phyloP scores from a whole-genome alignment of 2,329 filamentous ascomycete species.

The Colletotrichum limetticola region DNA sequence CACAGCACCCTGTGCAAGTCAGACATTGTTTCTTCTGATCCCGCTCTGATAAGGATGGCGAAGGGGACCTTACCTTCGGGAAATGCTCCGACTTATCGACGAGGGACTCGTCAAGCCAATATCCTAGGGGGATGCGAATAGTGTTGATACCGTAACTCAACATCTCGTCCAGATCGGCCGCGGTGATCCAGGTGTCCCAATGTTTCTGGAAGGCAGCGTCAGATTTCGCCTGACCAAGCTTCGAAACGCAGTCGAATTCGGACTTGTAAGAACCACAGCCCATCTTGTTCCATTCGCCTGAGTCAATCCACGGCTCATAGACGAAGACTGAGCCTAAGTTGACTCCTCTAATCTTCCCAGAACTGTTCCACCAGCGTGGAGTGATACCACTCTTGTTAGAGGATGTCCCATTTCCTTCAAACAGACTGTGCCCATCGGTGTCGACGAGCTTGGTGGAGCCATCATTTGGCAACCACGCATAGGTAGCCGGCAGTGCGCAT shows the following conservation, averaged over 20 bases:
- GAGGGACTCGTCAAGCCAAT: conserved; percentile 63
- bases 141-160: conserved; percentile 62
- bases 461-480: too few relatives aligned
- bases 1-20: conserved; percentile 50
- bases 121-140: conserved; percentile 64
- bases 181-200: conserved; percentile 61
- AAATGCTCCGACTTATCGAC: conserved; percentile 62
- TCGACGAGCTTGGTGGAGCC: too few relatives aligned
- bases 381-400: too few relatives aligned
- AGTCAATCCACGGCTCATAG: conserved; percentile 64
- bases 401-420: too few relatives aligned
- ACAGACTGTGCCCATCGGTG: too few relatives aligned
- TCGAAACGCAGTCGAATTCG: conserved; percentile 65
- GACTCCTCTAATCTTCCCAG: conserved; percentile 62
- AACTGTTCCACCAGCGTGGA: conserved; percentile 23
- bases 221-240: conserved; percentile 56
- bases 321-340: conserved; percentile 64
- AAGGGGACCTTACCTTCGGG: conserved; percentile 42
- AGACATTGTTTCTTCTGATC: rapidly evolving
- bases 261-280: conserved; percentile 56
- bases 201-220: conserved; percentile 60
- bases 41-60: too few relatives aligned
- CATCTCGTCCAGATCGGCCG: conserved; percentile 61
- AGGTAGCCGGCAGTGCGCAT: too few relatives aligned
- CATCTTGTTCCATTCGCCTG: conserved; percentile 57